These are phyloP conservation scores for Hibiscus syriacus DNA, from an alignment of 345 rosid genomes.

Conservation along the genomic window DNA sequence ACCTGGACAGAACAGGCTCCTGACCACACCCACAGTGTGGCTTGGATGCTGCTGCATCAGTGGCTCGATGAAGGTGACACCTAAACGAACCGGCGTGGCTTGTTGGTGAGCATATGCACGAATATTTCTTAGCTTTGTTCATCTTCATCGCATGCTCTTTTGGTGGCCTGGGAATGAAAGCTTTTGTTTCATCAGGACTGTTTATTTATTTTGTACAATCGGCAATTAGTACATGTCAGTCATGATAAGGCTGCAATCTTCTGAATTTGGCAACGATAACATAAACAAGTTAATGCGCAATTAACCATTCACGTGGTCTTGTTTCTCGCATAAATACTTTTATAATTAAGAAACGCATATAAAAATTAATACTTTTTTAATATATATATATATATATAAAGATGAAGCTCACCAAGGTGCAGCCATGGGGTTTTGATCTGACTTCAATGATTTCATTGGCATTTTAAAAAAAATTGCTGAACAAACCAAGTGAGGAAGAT, in stretches of 20 bases:
- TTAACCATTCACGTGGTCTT: not conserved
- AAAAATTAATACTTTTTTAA: too few species aligned
- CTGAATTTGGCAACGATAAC: not conserved
- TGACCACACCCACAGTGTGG: not conserved
- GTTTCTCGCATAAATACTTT: not conserved
- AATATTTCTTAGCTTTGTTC: not conserved
- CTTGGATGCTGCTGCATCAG: not conserved
- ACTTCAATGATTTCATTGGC: not conserved
- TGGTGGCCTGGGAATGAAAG: not conserved
- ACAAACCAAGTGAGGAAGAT: not conserved
- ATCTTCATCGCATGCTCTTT: not conserved
- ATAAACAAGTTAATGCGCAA: not conserved
- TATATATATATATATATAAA: too few species aligned
- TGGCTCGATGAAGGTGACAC: constrained; percentile 25
- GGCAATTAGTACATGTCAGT: too few species aligned
- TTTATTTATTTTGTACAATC: too few species aligned
- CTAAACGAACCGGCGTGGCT: constrained; percentile 25
- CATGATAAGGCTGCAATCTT: not conserved
- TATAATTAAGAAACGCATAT: too few species aligned
- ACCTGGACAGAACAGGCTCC: not conserved
- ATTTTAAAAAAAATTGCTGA: not conserved
- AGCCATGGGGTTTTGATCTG: not conserved
- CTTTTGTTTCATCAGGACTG: too few species aligned
- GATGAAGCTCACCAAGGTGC: not conserved
- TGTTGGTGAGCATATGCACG: constrained; percentile 20